Percentiles rank a stretch among this genome's conserved stretches.
Evolutionary conservation across 2,329 filamentous ascomycete genomes (phyloP).

Genomic region (Apiospora sp.): DNA sequence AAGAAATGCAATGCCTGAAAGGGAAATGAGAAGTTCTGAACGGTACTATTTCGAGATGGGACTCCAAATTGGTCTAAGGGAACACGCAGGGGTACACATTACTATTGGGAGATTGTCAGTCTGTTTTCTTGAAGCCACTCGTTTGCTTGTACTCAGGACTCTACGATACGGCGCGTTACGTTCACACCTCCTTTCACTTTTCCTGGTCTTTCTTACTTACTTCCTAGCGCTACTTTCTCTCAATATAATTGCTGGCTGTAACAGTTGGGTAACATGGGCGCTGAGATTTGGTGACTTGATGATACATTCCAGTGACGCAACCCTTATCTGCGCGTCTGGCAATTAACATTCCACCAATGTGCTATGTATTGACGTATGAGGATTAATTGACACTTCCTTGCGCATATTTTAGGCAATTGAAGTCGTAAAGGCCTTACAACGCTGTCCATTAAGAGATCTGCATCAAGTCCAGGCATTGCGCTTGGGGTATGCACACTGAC

Average conservation of each 20-base stretch:
- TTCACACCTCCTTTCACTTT: neutral
- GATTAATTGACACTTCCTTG: neutral
- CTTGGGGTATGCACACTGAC: neutral
- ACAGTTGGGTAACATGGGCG: neutral
- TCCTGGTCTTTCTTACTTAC: neutral
- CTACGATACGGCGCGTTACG: neutral
- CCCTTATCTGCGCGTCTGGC: no score
- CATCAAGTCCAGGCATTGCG: neutral
- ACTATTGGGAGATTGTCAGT: neutral
- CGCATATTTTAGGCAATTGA: neutral
- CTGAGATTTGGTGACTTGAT: neutral
- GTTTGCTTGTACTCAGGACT: neutral
- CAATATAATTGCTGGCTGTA: neutral
- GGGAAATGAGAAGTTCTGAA: neutral
- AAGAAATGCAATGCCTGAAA: neutral
- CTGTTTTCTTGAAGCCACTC: neutral
- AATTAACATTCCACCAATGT: neutral
- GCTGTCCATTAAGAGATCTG: neutral
- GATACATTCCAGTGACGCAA: neutral
- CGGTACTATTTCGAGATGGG: neutral
- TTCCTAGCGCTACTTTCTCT: neutral
- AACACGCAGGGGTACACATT: neutral
- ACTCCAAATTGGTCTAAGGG: neutral
- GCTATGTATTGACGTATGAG: neutral
- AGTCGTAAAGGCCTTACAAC: rapidly evolving